These are phyloP conservation scores for Citrullus amarus DNA, from an alignment of 306 rosid species.

Conservation along the genomic window DNA sequence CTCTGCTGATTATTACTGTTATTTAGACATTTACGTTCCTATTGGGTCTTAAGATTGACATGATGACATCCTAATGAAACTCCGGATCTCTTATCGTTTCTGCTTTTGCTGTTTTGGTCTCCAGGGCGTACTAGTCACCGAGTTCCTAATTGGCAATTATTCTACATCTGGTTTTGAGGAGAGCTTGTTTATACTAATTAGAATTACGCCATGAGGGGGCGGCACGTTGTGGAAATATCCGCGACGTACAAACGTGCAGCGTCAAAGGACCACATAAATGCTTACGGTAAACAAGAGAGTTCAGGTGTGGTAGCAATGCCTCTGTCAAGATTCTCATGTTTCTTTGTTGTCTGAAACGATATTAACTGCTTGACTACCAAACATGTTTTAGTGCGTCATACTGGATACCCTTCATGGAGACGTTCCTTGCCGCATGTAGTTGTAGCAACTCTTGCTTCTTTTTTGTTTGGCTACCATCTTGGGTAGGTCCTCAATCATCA, in stretches of 20 bases:
- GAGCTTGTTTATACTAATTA: not conserved
- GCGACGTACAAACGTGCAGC: not conserved
- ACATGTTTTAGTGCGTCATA: not conserved
- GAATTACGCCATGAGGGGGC: conserved; percentile 9
- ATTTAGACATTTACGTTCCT: not conserved
- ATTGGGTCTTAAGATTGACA: not conserved
- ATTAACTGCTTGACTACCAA: not conserved
- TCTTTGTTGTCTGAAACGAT: not conserved
- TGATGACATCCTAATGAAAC: not conserved
- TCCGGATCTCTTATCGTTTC: not conserved
- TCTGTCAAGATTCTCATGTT: not conserved
- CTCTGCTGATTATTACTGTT: not conserved
- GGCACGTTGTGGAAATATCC: conserved; percentile 2
- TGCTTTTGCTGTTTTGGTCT: not conserved
- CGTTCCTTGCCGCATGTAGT: conserved; percentile 75
- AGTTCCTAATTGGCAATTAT: not conserved
- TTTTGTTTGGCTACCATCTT: conserved; percentile 85
- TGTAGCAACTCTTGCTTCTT: conserved; percentile 64
- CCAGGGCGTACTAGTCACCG: not conserved
- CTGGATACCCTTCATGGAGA: conserved; percentile 60
- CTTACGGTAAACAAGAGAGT: not conserved
- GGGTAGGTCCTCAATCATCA: conserved; percentile 50
- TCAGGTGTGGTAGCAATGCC: not conserved
- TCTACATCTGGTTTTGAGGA: not conserved
- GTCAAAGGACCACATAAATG: not conserved